These are phyloP conservation scores for Tolypocladium sp. DNA, from an alignment of 2,329 filamentous ascomycete genomes.

Conservation along the genomic window DNA sequence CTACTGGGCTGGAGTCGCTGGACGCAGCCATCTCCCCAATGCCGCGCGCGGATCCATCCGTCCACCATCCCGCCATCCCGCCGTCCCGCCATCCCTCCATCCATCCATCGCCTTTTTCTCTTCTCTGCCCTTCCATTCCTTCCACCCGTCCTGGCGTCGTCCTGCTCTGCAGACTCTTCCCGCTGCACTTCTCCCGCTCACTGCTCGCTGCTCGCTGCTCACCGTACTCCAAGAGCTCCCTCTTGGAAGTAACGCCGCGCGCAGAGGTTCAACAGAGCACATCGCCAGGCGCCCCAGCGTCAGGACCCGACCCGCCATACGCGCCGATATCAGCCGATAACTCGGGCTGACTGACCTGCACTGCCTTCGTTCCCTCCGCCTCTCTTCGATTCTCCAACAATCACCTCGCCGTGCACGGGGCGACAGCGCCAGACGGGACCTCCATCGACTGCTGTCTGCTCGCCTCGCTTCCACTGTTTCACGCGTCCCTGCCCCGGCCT, in stretches of 20 bases:
- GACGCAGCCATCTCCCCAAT: not conserved
- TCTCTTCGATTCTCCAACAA: not conserved
- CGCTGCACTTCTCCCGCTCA: not conserved
- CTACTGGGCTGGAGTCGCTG: not conserved
- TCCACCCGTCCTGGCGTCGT: not conserved
- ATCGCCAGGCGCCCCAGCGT: not conserved
- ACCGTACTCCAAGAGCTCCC: not conserved
- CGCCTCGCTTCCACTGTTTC: not conserved
- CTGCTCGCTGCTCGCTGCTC: not conserved
- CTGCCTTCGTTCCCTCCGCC: not conserved
- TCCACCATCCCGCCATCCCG: not conserved
- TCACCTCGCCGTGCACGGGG: not conserved
- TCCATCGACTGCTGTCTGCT: not conserved
- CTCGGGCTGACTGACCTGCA: not conserved
- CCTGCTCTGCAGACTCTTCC: too few species aligned
- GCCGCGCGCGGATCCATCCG: not conserved
- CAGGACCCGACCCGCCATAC: not conserved
- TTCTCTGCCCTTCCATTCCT: not conserved
- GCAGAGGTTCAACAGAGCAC: not conserved
- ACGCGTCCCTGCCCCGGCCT: not conserved
- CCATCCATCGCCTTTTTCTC: not conserved
- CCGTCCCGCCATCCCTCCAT: not conserved
- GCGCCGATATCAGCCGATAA: not conserved
- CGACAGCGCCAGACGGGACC: not conserved
- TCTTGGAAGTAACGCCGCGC: not conserved